phyloP scores from a whole-genome alignment of 352 stramenopile species.

The Pythium brassicae region DNA sequence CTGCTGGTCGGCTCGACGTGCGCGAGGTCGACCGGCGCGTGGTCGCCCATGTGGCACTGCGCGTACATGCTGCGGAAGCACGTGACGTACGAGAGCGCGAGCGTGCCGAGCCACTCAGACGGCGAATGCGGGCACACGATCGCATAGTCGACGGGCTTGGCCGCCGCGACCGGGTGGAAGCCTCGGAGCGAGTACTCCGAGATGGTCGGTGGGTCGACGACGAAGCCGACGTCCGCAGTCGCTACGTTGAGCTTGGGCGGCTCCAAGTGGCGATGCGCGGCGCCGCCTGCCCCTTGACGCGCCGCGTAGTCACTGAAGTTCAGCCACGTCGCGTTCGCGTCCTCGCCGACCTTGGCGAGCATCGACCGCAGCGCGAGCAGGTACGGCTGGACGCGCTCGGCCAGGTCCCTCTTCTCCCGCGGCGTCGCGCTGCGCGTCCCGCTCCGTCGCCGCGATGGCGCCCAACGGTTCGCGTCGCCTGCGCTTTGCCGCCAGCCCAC shows the following conservation, averaged over 20 bases:
- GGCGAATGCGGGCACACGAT: slow-evolving; percentile 70
- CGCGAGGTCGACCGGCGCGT: slow-evolving; percentile 43
- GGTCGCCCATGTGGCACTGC: slow-evolving; percentile 66
- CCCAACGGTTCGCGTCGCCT: slow-evolving; percentile 24
- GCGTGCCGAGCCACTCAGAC: slow-evolving; percentile 61
- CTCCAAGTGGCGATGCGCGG: not conserved
- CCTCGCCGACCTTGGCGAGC: slow-evolving; percentile 13
- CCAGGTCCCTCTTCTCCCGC: slow-evolving; percentile 30
- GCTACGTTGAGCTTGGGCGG: slow-evolving; percentile 45
- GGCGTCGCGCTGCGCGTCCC: slow-evolving; percentile 19
- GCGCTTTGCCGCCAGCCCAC: slow-evolving; percentile 37
- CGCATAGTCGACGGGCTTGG: slow-evolving; percentile 70
- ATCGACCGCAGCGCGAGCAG: slow-evolving; percentile 26
- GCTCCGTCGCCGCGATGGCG: slow-evolving; percentile 11
- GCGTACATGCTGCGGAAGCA: slow-evolving; percentile 67
- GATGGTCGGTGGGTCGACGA: slow-evolving; percentile 48
- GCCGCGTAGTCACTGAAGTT: slow-evolving; percentile 33
- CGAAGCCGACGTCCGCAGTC: slow-evolving; percentile 44
- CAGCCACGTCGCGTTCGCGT: slow-evolving; percentile 22
- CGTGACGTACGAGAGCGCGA: slow-evolving; percentile 69
- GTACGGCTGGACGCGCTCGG: slow-evolving; percentile 33
- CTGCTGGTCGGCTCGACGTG: slow-evolving; percentile 30
- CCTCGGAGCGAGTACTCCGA: slow-evolving; percentile 74
- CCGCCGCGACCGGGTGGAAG: slow-evolving; percentile 54
- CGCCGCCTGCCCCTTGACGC: slow-evolving; percentile 3